phyloP scores from a whole-genome alignment of 768 basidiomycete genomes.

The Boletus sensibilis region DNA sequence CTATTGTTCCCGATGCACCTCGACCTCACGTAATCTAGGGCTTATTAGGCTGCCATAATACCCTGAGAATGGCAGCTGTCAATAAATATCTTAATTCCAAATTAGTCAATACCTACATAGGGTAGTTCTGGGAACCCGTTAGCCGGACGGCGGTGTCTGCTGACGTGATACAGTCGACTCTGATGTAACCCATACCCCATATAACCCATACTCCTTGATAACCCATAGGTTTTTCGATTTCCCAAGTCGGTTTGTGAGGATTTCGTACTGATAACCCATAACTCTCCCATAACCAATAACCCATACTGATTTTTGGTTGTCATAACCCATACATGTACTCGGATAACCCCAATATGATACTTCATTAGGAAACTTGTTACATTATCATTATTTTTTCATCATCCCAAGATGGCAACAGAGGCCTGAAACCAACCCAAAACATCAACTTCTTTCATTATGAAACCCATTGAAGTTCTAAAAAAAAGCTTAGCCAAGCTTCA shows the following conservation, averaged over 20 bases:
- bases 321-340: conserved; percentile 10
- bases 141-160: no score
- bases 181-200: no score
- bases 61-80: no score
- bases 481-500: conserved; percentile 14
- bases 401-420: background rate
- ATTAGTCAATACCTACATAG: no score
- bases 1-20: no score
- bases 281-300: background rate
- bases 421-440: background rate
- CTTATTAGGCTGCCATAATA: no score
- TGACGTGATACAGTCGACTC: no score
- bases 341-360: background rate
- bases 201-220: no score
- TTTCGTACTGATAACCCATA: background rate
- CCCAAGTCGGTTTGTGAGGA: background rate
- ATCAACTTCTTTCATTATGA: conserved; percentile 11
- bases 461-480: conserved; percentile 16
- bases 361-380: background rate
- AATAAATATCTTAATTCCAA: no score
- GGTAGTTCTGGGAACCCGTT: no score
- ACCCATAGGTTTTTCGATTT: no score
- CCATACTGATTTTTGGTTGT: background rate
- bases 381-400: background rate
- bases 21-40: no score